Conservation (phyloP, 2,329 filamentous ascomycete species). For the Trichoderma sp. region DNA sequence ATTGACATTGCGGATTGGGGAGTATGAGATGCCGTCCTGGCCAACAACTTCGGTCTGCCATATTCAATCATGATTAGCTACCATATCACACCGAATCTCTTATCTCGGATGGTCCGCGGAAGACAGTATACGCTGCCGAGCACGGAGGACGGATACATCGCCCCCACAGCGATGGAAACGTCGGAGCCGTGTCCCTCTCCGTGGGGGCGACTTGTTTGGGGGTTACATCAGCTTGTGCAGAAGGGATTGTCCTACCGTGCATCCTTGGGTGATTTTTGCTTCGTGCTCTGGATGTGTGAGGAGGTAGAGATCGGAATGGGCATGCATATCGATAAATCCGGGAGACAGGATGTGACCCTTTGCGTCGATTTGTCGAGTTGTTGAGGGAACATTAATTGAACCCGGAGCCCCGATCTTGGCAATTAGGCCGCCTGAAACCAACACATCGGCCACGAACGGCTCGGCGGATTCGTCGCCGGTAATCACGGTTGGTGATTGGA, state of each 20-base stretch:
- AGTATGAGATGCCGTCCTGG: constrained; percentile 30
- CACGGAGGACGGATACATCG: not conserved
- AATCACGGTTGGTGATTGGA: constrained; percentile 28
- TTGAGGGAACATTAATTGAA: constrained; percentile 18
- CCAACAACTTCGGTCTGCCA: constrained; percentile 29
- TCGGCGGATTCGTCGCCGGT: constrained; percentile 26
- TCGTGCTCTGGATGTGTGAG: constrained; percentile 29
- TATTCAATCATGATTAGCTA: not conserved
- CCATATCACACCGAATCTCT: not conserved
- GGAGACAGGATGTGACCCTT: constrained; percentile 27
- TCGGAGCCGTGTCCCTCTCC: not conserved
- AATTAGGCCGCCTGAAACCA: constrained; percentile 26
- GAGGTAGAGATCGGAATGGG: constrained; percentile 30
- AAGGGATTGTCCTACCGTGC: constrained; percentile 26
- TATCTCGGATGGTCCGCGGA: not conserved
- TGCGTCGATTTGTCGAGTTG: constrained; percentile 25
- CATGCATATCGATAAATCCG: constrained; percentile 32
- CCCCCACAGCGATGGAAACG: not conserved
- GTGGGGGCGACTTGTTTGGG: constrained; percentile 4
- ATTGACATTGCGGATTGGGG: constrained; percentile 24
- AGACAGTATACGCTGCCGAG: not conserved
- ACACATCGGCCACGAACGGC: constrained; percentile 29
- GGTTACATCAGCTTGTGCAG: not conserved
- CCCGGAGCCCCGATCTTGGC: constrained; percentile 26
- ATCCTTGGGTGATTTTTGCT: constrained; percentile 30